Conservation (phyloP, 2,329 filamentous ascomycete species). For the Davidsoniella eucalypti region DNA sequence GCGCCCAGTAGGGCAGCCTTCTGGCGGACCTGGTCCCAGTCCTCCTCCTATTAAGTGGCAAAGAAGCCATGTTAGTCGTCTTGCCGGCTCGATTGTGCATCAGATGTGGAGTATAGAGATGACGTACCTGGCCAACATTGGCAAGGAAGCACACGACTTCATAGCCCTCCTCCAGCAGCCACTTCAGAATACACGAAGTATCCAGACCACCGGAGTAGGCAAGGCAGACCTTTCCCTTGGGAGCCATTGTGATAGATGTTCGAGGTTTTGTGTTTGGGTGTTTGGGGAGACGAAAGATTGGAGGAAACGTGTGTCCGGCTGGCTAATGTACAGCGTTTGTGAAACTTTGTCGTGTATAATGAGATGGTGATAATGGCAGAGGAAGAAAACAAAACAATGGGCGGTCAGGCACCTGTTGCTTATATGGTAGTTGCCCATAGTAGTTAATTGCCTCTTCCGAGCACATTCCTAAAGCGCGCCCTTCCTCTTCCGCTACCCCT, state of each 20-base stretch:
- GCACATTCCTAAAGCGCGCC: no score
- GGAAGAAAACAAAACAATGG: no score
- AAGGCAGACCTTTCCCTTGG: constrained; percentile 13
- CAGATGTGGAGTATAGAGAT: neutral
- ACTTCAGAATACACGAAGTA: constrained; percentile 26
- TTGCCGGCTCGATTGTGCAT: neutral
- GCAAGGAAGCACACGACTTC: constrained; percentile 30
- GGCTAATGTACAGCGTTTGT: neutral
- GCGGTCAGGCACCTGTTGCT: no score
- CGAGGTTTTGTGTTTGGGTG: no score
- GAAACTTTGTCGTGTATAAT: neutral
- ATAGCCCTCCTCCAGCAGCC: constrained; percentile 20
- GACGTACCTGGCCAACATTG: constrained; percentile 45
- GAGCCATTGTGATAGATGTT: constrained; percentile 4
- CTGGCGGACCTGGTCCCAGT: constrained; percentile 22
- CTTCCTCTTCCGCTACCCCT: no score
- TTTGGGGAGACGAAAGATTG: no score
- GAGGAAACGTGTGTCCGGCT: neutral
- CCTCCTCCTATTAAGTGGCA: constrained; percentile 8
- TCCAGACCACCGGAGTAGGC: constrained; percentile 22
- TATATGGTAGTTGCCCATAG: no score
- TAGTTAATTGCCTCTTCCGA: no score
- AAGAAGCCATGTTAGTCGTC: neutral
- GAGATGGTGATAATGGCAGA: no score
- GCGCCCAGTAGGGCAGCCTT: constrained; percentile 24